Evolutionary conservation across 306 rosid species (phyloP).

Genomic region (Ceratonia siliqua): DNA sequence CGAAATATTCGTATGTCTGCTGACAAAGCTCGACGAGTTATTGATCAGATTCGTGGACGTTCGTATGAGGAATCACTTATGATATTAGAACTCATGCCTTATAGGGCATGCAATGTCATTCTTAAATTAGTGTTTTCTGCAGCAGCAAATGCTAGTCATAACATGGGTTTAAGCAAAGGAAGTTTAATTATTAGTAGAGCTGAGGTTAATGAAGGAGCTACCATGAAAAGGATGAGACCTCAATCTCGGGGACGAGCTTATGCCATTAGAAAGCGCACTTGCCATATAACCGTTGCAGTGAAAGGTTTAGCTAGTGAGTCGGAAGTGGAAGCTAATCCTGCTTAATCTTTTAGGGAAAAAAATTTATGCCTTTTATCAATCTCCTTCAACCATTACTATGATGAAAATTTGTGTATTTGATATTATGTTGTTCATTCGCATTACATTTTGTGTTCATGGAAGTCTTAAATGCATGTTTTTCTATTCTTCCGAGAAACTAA

Average conservation of each 20-base stretch:
- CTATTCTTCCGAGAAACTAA: constrained; percentile 46
- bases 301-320: constrained; percentile 45
- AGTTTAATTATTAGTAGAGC: constrained; percentile 53
- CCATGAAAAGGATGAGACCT: constrained; percentile 46
- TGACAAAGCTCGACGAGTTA: constrained; percentile 49
- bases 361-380: constrained; percentile 20
- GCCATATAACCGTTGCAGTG: constrained; percentile 48
- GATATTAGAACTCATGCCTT: constrained; percentile 54
- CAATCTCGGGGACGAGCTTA: constrained; percentile 45
- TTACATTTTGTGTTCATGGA: neutral
- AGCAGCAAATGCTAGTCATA: constrained; percentile 54
- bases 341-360: constrained; percentile 27
- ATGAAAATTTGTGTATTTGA: constrained; percentile 34
- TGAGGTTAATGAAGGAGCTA: constrained; percentile 50
- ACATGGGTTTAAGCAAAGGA: constrained; percentile 52
- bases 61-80: constrained; percentile 44
- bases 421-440: constrained; percentile 24
- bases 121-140: constrained; percentile 53
- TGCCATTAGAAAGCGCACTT: constrained; percentile 45
- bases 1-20: constrained; percentile 50
- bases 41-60: constrained; percentile 48
- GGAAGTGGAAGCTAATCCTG: constrained; percentile 35
- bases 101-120: constrained; percentile 47
- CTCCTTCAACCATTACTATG: constrained; percentile 14
- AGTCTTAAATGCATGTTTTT: neutral